phyloP scores from a whole-genome alignment of 495 filamentous ascomycete genomes.

The Neurospora sp. region DNA sequence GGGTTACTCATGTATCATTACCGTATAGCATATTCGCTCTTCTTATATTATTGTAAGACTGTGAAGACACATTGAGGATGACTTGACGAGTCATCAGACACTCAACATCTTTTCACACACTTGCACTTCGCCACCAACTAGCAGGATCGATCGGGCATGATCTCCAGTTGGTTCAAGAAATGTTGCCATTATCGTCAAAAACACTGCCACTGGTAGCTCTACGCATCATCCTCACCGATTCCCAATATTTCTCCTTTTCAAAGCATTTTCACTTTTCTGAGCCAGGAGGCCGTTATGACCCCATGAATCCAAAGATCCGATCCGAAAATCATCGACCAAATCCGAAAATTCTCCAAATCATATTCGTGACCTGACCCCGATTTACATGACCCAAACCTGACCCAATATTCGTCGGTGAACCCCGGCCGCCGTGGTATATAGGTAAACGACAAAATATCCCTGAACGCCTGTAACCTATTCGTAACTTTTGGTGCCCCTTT shows the following conservation, averaged over 20 bases:
- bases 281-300: not conserved
- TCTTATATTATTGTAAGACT: not conserved
- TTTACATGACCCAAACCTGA: not conserved
- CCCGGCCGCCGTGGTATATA: not conserved
- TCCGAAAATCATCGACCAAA: not conserved
- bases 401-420: not conserved
- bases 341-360: not conserved
- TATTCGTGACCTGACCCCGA: not conserved
- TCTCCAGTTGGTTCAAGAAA: not conserved
- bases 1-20: not conserved
- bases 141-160: not conserved
- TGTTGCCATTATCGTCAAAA: not conserved
- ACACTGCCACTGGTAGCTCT: not conserved
- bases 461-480: not conserved
- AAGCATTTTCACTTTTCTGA: not conserved
- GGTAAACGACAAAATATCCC: not conserved
- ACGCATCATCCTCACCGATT: not conserved
- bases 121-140: not conserved
- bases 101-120: not conserved
- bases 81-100: not conserved
- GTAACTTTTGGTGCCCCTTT: not conserved
- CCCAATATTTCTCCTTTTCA: not conserved
- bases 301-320: not conserved
- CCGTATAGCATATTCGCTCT: not conserved
- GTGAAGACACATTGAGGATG: not conserved